A percentile compares a stretch with the other conserved stretches of the same genome.
phyloP scores from a whole-genome alignment of 2,329 filamentous ascomycete species.

The Teratosphaeriaceae sp. region DNA sequence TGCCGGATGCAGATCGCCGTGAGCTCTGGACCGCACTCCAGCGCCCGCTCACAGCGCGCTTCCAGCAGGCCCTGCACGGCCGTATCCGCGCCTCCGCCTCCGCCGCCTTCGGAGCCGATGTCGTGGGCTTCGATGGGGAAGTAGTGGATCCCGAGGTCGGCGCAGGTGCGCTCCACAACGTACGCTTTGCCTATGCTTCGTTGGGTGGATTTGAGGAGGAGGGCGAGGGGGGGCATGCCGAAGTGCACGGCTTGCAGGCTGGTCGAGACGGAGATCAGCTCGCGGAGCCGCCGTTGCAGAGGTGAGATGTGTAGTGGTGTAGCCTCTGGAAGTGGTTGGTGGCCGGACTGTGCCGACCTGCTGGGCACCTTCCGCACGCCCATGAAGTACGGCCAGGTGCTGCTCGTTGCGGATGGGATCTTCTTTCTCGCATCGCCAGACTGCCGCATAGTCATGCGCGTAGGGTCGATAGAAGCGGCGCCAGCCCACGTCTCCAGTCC shows the following conservation, averaged over 20 bases:
- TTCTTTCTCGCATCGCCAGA: constrained; percentile 80
- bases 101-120: constrained; percentile 76
- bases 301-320: constrained; percentile 39
- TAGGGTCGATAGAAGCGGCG: constrained; percentile 77
- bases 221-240: constrained; percentile 78
- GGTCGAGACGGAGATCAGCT: constrained; percentile 81
- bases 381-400: constrained; percentile 84
- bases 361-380: constrained; percentile 56
- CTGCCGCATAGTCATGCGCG: constrained; percentile 82
- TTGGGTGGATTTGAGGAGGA: constrained; percentile 86
- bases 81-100: constrained; percentile 88
- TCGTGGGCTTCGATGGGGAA: constrained; percentile 90
- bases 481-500: constrained; percentile 74
- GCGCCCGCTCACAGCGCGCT: constrained; percentile 77
- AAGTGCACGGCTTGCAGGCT: constrained; percentile 81
- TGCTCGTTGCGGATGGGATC: constrained; percentile 68
- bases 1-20: constrained; percentile 84
- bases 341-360: constrained; percentile 38
- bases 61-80: constrained; percentile 85
- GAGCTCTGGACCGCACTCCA: constrained; percentile 77
- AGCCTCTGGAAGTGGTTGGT: constrained; percentile 26
- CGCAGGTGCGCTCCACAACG: constrained; percentile 67
- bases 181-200: constrained; percentile 89
- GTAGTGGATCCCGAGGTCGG: constrained; percentile 83
- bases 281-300: constrained; percentile 60